Evolutionary conservation across 805 yeast genomes (phyloP), one percentile per base, ranked within the genome.

Genomic region (Hanseniaspora hatyaiensis): DNA sequence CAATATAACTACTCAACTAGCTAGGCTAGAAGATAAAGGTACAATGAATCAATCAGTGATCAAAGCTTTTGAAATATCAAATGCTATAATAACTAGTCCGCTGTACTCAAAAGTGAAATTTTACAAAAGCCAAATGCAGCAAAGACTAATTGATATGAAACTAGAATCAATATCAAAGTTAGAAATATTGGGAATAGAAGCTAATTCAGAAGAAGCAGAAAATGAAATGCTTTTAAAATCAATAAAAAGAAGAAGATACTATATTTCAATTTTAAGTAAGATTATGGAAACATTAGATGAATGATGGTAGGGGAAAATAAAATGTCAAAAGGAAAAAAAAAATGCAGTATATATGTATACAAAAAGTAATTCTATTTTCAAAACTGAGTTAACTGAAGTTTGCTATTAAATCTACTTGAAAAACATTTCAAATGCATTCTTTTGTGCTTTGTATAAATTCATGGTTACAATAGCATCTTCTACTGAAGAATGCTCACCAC

Each of bases 391-490:
- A n/a, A n/a, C n/a, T n/a, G n/a, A n/a, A n/a, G n/a, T n/a, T n/a
- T n/a, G n/a, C n/a, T n/a, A n/a, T n/a, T n/a, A n/a, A n/a, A n/a
- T n/a, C n/a, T n/a, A n/a, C n/a, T n/a, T n/a, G 40, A n/a, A 16
- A 13, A 15, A n/a, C 8, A 24, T 31, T 53, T 80, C 92, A 57
- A 83, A 79, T 46, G 75, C 84, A 46, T 65, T 68, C 57, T 75
- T 79, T 52, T 75, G 72, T 45, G 73, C 58, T 51, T 82, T 72
- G 58, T 77, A 87, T n/a, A 87, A 62, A 51, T 79, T 60, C 95
- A 87, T 88, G 0, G 95, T 78, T 1, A 88, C 88, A 57, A 75
- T 75, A 0, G 96, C 95, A 65, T 87, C 96, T 58, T 85, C 95
- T 1, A 87, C 84, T 0, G 95, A 84, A 3, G 92, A 81, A 65